Evolutionary conservation across 2,329 filamentous ascomycete species (phyloP), one percentile per base, ranked within the genome.

Genomic region (Bimuria novae-zelandiae): DNA sequence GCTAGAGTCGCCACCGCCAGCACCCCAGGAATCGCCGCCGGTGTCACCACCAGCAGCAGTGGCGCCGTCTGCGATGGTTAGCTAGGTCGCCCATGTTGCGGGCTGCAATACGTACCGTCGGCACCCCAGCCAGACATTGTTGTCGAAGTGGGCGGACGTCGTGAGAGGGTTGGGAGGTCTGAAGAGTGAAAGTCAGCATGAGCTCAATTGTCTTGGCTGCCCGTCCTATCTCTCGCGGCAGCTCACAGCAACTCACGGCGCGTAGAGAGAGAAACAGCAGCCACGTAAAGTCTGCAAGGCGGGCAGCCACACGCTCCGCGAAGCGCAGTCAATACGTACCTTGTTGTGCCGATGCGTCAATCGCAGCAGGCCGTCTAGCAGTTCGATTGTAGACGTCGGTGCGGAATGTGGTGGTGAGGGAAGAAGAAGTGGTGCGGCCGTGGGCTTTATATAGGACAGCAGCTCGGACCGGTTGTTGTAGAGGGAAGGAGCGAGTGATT

Each of bases 41-140:
- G 51, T 49, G 12, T 52, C 52, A 42, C 51, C 43, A 22, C 58
- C 64, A 19, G 51, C 27, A 30, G 54, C 53, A 17, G 37, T 61
- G 42, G 49, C 65, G 44, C 55, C 64, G 17, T 49, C 51, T 45
- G 22, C 52, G 46, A 17, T 36, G 44, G 32, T 46, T 56, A 49
- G 43, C 58, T 8, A 4, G 22, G 41, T 17, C 6, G 19, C 7
- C 27, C 27, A 32, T n/a, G 2, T 14, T n/a, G 16, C 41, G 27
- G 7, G 4, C 2, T 16, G 5, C 8, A n/a, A 36, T 16, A 36
- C 33, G 14, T 36, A 36, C 33, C 30, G 7, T 44, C 29, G 25
- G 25, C 57, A n/a, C 62, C 51, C 61, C 60, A 64, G 50, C 22
- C 43, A 29, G 57, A 60, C 63, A 67, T 49, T 8, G 4, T 17